Evolutionary conservation across 2,329 filamentous ascomycete species (phyloP), one percentile per base, ranked within the genome.

Genomic region (Calonectria pseudoturangicola): DNA sequence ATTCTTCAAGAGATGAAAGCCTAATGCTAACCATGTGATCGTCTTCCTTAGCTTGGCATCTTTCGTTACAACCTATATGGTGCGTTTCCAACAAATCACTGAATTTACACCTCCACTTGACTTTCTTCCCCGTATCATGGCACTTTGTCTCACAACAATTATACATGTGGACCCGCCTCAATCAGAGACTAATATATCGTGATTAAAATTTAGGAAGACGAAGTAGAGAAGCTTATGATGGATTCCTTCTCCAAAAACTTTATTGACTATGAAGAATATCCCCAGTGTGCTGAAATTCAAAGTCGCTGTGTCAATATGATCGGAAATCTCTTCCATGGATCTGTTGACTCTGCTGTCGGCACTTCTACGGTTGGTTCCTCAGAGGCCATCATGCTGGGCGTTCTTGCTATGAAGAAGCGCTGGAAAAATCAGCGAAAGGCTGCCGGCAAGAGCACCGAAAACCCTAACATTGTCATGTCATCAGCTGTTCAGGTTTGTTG

Each of bases 31-130:
- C 72, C 33, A 73, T 63, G 30, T 30, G n/a, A 45, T 43, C 18
- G 30, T 36, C 15, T 4, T 50, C 10, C 33, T 15, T 65, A 97
- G 95, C 84, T 86, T 98, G 79, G 96, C 96, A 33, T 96, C 93
- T 43, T 98, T 98, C 81, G 95, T 98, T 76, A 98, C 96, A 1
- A 98, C 96, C 0, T 98, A 97, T 87, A 98, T 98, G 95, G 93
- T 94, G 87, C 78, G 86, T 78, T 69, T 15, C 21, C 33, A 21
- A 45, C 39, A 9, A 21, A n/a, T 60, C 25, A 36, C 41, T 39
- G 1, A 13, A 12, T 25, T 10, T 33, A 33, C 16, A 33, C 68
- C 66, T 18, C 48, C 48, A 56, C n/a, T 47, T 10, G 4, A 13
- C 47, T 4, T 28, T 58, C 41, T 41, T 18, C 16, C 33, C 28